Conservation (phyloP, 768 basidiomycete species). For the Suillus subalutaceus region DNA sequence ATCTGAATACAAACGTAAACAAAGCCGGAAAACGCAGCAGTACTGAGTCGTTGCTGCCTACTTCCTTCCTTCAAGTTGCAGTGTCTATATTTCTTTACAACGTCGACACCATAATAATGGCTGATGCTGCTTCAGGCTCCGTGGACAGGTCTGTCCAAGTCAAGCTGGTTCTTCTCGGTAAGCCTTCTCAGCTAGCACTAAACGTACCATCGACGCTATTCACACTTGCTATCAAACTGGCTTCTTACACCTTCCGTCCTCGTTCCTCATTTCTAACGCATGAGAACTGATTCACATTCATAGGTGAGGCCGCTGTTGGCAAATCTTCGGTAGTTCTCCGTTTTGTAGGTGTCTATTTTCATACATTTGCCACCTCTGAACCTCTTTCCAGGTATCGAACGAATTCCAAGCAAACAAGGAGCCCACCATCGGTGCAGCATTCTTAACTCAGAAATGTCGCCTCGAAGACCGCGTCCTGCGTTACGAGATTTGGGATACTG, state of each 20-base stretch:
- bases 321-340: conserved; percentile 98
- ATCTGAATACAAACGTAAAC: conserved; percentile 26
- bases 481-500: conserved; percentile 98
- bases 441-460: conserved; percentile 93
- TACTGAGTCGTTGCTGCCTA: background rate
- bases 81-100: conserved; percentile 14
- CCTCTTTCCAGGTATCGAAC: conserved; percentile 72
- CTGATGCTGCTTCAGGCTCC: conserved; percentile 73
- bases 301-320: conserved; percentile 98
- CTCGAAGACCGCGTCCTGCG: conserved; percentile 91
- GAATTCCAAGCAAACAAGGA: conserved; percentile 99
- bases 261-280: background rate
- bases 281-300: conserved; percentile 4
- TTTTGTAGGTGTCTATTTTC: conserved; percentile 64
- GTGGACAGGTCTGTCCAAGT: conserved; percentile 94
- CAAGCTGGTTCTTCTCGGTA: conserved; percentile 95
- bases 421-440: conserved; percentile 96
- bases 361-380: conserved; percentile 8
- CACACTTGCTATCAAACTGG: conserved; percentile 4
- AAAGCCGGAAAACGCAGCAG: conserved; percentile 17
- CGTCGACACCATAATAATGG: conserved; percentile 49
- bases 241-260: background rate
- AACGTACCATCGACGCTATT: background rate
- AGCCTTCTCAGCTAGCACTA: conserved; percentile 26
- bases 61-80: conserved; percentile 3